Evolutionary conservation across 2,329 filamentous ascomycete species (phyloP), one percentile per base, ranked within the genome.

Genomic region (Sporothrix pallida): DNA sequence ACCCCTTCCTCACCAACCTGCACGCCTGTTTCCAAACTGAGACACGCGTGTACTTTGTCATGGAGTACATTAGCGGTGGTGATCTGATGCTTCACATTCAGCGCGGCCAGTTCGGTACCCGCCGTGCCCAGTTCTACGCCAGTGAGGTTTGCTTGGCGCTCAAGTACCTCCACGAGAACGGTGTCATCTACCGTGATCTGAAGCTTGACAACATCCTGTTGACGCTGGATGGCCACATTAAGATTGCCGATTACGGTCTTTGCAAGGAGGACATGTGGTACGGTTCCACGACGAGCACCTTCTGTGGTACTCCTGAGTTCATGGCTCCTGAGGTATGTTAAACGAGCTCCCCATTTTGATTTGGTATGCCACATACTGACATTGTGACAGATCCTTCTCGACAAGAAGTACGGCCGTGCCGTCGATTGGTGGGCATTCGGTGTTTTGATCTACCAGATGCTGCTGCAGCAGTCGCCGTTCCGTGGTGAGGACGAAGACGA

Each of bases 181-280:
- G 96, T 72, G 96, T 99, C 80, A 98, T 99, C 78, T 99, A 99
- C 83, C 93, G 96, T 84, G 96, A 99, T 84, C 84, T 99, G 80
- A 99, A 99, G 85, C 92, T 94, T 8, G 89, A 91, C 83, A 91
- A 99, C 82, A 99, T 99, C 80, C 88, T 99, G 65, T 86, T 99
- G 79, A 97, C 94, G 0, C 87, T 97, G 63, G 96, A 99, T 80
- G 96, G 96, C 37, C 96, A 99, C 82, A 97, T 99, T 86, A 98
- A 98, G 87, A 94, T 99, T 86, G 96, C 89, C 71, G 96, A 99
- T 87, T 99, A 97, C 81, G 96, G 96, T 89, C 89, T 99, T 68
- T 99, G 97, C 86, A 99, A 99, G 84, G 96, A 99, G 81, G 95
- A 99, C 79, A 99, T 99, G 96, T 99, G 95, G 95, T 99, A 97